These are phyloP conservation scores for Leptomonas pyrrhocoris DNA, from an alignment of 208 protist species.

Conservation along the genomic window DNA sequence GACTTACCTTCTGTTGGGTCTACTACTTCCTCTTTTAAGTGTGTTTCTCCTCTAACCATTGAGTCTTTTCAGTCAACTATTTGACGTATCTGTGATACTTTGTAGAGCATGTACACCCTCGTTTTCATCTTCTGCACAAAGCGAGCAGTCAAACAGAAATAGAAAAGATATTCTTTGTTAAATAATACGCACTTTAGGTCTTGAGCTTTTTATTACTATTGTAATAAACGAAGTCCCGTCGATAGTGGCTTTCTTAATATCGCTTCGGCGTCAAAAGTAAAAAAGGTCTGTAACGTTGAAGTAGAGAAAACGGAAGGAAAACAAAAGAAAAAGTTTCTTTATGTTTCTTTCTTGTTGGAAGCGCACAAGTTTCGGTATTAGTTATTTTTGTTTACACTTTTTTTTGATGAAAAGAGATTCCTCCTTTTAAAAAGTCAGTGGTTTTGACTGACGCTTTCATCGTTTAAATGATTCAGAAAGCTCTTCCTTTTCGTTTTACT, in stretches of 20 bases:
- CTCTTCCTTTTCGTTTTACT: conserved; percentile 12
- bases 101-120: not conserved
- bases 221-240: conserved; percentile 13
- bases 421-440: too few species aligned
- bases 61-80: conserved; percentile 12
- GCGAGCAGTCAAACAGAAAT: not conserved
- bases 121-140: conserved; percentile 5
- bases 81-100: not conserved
- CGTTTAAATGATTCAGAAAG: too few species aligned
- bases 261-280: conserved; percentile 14
- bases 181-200: conserved; percentile 7
- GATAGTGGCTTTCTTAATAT: conserved; percentile 18
- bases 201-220: conserved; percentile 14
- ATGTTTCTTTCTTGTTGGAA: too few species aligned
- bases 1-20: not conserved
- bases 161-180: conserved; percentile 4
- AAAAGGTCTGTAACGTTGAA: not conserved
- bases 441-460: too few species aligned
- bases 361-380: too few species aligned
- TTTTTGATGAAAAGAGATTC: too few species aligned
- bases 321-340: too few species aligned
- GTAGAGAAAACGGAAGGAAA: too few species aligned
- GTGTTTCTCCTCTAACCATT: not conserved
- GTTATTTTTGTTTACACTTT: too few species aligned
- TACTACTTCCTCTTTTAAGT: conserved; percentile 11